Conservation (phyloP, 176 grass and related monocot genomes). For the Lolium rigidum region DNA sequence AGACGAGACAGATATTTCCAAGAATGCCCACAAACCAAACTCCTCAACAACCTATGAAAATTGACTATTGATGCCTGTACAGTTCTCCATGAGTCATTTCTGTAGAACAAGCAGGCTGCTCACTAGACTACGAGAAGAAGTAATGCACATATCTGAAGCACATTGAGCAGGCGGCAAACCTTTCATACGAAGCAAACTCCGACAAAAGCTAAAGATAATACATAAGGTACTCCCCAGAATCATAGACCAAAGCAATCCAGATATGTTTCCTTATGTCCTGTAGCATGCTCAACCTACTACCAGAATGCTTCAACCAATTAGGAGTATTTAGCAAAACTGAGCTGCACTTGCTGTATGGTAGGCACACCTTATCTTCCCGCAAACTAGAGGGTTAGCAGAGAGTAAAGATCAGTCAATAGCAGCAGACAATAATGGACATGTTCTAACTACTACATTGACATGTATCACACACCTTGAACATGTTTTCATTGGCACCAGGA, state of each 20-base stretch:
- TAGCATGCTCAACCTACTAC: slow-evolving; percentile 46
- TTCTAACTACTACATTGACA: slow-evolving; percentile 28
- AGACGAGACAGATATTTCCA: slow-evolving; percentile 29
- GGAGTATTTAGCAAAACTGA: slow-evolving; percentile 60
- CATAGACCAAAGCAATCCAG: slow-evolving; percentile 25
- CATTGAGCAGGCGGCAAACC: not conserved
- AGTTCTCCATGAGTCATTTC: slow-evolving; percentile 45
- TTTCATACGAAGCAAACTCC: slow-evolving; percentile 32
- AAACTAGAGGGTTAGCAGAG: slow-evolving; percentile 50
- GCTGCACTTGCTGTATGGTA: slow-evolving; percentile 34
- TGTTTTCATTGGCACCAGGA: slow-evolving; percentile 66
- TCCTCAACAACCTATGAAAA: slow-evolving; percentile 46
- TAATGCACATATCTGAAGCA: slow-evolving; percentile 25
- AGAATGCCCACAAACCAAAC: slow-evolving; percentile 42
- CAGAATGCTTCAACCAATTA: slow-evolving; percentile 49
- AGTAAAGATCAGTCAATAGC: slow-evolving; percentile 49
- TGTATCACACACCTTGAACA: slow-evolving; percentile 55
- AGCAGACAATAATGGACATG: slow-evolving; percentile 26
- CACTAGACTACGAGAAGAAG: not conserved
- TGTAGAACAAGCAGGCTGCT: slow-evolving; percentile 33
- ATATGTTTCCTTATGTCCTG: slow-evolving; percentile 40
- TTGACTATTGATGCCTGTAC: slow-evolving; percentile 53
- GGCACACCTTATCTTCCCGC: slow-evolving; percentile 38
- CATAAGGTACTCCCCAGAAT: slow-evolving; percentile 36
- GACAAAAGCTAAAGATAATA: slow-evolving; percentile 28